Percentiles rank a stretch among this genome's conserved stretches.
Evolutionary conservation across 2,329 filamentous ascomycete species (phyloP).

Genomic region (Trichoderma hamatum): DNA sequence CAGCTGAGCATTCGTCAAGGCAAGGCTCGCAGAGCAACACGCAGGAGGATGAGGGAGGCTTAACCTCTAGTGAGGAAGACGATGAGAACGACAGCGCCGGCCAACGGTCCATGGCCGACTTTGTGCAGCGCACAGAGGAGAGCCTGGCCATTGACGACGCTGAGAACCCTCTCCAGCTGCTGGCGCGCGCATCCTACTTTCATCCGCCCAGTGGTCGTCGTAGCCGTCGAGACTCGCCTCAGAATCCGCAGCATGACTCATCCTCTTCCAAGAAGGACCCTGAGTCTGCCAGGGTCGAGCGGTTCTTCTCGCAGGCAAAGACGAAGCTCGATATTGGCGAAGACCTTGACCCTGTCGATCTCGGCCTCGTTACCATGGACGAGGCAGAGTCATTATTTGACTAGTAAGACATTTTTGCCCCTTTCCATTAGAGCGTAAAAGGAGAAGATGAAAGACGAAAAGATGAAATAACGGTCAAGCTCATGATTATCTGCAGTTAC

Average conservation of each 20-base stretch:
- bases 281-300: constrained; percentile 50
- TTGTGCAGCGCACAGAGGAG: constrained; percentile 46
- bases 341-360: constrained; percentile 69
- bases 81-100: constrained; percentile 39
- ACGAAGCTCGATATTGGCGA: constrained; percentile 65
- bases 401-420: constrained; percentile 6
- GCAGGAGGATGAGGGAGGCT: constrained; percentile 40
- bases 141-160: constrained; percentile 69
- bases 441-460: neutral
- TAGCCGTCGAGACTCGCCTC: constrained; percentile 34
- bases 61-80: constrained; percentile 38
- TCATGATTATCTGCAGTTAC: constrained; percentile 52
- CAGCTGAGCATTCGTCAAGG: constrained; percentile 28
- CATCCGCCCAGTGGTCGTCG: constrained; percentile 52
- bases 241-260: constrained; percentile 28
- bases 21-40: constrained; percentile 39
- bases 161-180: constrained; percentile 73
- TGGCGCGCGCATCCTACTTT: constrained; percentile 72
- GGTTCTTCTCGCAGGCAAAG: constrained; percentile 68
- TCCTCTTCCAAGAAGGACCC: constrained; percentile 34
- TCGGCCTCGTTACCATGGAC: constrained; percentile 67
- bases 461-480: neutral
- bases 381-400: constrained; percentile 53
- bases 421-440: neutral
- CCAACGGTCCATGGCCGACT: constrained; percentile 34